A percentile compares a stretch with the other conserved stretches of the same genome.
phyloP scores from a whole-genome alignment of 2,329 filamentous ascomycete species.

The Fusarium piperis region DNA sequence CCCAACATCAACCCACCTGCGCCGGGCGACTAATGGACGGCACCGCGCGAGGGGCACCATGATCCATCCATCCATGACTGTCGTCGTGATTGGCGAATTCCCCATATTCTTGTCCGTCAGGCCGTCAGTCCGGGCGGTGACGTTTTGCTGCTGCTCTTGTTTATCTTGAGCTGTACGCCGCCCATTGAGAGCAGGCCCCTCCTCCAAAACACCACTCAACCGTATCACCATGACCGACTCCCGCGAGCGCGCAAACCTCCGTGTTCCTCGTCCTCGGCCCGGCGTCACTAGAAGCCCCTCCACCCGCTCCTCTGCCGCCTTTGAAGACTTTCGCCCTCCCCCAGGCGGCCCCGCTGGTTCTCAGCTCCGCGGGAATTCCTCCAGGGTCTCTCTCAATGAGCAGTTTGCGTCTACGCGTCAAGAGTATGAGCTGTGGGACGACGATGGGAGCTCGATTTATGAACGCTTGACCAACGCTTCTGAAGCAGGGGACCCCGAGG shows the following conservation, averaged over 20 bases:
- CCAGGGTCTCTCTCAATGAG: conserved; percentile 58
- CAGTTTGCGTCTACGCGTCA: conserved; percentile 59
- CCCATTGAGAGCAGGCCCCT: conserved; percentile 8
- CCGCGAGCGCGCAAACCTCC: conserved; percentile 39
- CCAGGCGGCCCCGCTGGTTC: conserved; percentile 19
- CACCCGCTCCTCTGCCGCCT: conserved; percentile 36
- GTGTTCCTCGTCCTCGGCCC: conserved; percentile 41
- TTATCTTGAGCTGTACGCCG: not conserved
- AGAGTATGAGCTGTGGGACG: conserved; percentile 59
- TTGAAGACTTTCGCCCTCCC: conserved; percentile 35
- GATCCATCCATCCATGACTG: conserved; percentile 26
- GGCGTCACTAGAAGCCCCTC: conserved; percentile 36
- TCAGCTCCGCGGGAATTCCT: conserved; percentile 51
- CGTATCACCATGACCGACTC: conserved; percentile 41
- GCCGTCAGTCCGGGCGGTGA: conserved; percentile 26
- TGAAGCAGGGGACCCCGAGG: conserved; percentile 32
- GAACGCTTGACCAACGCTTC: conserved; percentile 45
- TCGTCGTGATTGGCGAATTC: conserved; percentile 37
- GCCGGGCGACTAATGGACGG: conserved; percentile 8
- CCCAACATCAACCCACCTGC: conserved; percentile 27
- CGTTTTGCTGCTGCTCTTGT: conserved; percentile 3
- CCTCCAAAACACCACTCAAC: conserved; percentile 8
- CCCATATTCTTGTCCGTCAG: conserved; percentile 10
- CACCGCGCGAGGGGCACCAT: conserved; percentile 23
- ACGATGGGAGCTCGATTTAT: conserved; percentile 57